Evolutionary conservation across 768 basidiomycete genomes (phyloP).

Genomic region (Royoungia palumana): DNA sequence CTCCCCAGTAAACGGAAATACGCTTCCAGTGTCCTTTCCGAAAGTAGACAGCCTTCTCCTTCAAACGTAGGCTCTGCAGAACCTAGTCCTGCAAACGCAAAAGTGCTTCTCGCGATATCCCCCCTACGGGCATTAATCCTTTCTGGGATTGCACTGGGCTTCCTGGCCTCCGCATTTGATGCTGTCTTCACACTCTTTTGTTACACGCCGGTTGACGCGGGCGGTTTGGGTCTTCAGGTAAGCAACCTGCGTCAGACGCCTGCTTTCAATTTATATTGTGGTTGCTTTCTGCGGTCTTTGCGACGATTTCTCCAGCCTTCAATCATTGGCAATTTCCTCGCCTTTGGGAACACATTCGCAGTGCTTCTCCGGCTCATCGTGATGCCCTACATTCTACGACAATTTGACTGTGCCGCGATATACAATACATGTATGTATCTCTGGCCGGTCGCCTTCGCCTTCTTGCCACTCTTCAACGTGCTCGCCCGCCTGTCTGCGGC

Average conservation of each 20-base stretch:
- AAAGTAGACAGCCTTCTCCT: neutral
- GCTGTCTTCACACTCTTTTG: conserved; percentile 62
- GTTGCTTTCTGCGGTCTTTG: conserved; percentile 14
- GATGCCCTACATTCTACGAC: conserved; percentile 37
- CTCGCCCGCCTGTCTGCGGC: neutral
- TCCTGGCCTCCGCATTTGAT: conserved; percentile 54
- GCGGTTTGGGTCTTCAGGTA: conserved; percentile 56
- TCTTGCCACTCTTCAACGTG: conserved; percentile 2
- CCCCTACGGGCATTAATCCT: conserved; percentile 47
- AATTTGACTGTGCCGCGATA: conserved; percentile 5
- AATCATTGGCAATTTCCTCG: conserved; percentile 55
- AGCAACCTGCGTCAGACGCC: neutral
- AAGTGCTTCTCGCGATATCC: conserved; percentile 43
- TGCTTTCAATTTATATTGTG: too few species aligned
- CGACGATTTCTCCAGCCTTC: conserved; percentile 34
- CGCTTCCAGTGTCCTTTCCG: neutral
- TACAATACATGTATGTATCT: conserved; percentile 6
- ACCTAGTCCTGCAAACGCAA: conserved; percentile 21
- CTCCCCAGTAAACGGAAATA: conserved; percentile 1
- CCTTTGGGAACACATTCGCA: conserved; percentile 46
- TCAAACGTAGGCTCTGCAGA: neutral
- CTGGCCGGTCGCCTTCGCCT: conserved; percentile 4
- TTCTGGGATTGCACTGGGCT: conserved; percentile 47
- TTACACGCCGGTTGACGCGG: conserved; percentile 50
- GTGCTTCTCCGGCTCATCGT: conserved; percentile 45